Evolutionary conservation across 139 green algal genomes (phyloP).

Genomic region (Chlamydomonas schloesseri): DNA sequence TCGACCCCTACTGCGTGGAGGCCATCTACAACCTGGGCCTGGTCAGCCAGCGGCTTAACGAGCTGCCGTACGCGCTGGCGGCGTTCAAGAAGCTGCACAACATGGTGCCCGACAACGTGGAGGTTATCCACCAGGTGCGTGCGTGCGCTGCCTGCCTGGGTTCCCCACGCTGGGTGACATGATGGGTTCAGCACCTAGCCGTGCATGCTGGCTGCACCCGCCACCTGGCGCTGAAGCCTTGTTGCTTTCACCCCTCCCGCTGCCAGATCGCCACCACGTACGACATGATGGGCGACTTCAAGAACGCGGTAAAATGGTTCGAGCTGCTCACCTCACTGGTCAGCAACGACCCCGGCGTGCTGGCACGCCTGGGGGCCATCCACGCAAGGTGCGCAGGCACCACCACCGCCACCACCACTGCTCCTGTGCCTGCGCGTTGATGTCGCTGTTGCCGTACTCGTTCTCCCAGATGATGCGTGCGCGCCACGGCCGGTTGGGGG

Average conservation of each 20-base stretch:
- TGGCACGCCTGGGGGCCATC: constrained; percentile 80
- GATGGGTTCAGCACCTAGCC: too few species aligned
- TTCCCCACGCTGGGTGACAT: too few species aligned
- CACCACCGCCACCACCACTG: too few species aligned
- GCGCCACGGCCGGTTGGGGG: too few species aligned
- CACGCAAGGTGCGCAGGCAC: constrained; percentile 60
- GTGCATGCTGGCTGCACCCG: too few species aligned
- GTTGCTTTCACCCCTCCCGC: too few species aligned
- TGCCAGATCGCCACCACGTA: constrained; percentile 71
- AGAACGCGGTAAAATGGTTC: constrained; percentile 79
- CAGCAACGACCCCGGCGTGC: constrained; percentile 83
- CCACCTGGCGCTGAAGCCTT: too few species aligned
- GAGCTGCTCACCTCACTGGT: constrained; percentile 81
- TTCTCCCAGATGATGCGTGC: too few species aligned
- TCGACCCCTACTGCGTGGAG: constrained; percentile 86
- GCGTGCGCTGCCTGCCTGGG: too few species aligned
- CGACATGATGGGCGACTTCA: constrained; percentile 74
- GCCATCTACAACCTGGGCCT: constrained; percentile 83
- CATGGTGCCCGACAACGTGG: constrained; percentile 78
- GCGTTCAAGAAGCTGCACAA: constrained; percentile 81
- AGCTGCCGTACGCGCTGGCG: constrained; percentile 64
- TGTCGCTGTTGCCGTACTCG: too few species aligned
- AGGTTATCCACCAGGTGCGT: constrained; percentile 52
- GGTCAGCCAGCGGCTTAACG: constrained; percentile 64
- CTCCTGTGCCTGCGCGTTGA: too few species aligned